These are phyloP conservation scores for Dissophora globulifera DNA, from an alignment of 192 early-diverging fungal species.

Conservation along the genomic window DNA sequence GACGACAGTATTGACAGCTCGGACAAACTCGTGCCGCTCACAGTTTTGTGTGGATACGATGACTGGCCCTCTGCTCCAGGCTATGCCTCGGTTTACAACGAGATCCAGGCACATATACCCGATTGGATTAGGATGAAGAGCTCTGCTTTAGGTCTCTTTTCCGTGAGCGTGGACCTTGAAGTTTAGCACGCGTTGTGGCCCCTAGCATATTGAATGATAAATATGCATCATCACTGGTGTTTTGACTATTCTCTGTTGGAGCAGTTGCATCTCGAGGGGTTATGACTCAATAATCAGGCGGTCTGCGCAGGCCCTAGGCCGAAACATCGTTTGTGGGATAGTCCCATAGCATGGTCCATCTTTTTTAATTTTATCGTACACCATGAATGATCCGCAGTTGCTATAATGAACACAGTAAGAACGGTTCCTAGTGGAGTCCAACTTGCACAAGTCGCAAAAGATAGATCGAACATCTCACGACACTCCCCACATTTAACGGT, in stretches of 20 bases:
- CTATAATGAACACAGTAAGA: too few species aligned
- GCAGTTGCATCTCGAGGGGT: too few species aligned
- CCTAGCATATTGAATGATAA: too few species aligned
- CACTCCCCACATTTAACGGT: conserved; percentile 75
- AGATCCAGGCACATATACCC: conserved; percentile 28
- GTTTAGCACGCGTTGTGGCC: too few species aligned
- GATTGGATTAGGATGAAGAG: conserved; percentile 27
- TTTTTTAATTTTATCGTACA: too few species aligned
- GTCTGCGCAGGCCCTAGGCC: too few species aligned
- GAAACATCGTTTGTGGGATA: too few species aligned
- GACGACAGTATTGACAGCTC: background rate
- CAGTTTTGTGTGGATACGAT: conserved; percentile 34
- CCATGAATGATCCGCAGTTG: conserved; percentile 35
- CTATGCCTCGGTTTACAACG: conserved; percentile 25
- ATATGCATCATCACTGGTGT: too few species aligned
- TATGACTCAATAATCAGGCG: too few species aligned
- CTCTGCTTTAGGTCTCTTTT: conserved; percentile 2
- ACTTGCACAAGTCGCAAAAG: conserved; percentile 33
- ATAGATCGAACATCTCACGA: conserved; percentile 43
- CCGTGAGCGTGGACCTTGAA: conserved; percentile 21
- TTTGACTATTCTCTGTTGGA: too few species aligned
- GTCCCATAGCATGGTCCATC: too few species aligned
- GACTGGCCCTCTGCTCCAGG: conserved; percentile 27
- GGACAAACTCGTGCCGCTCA: conserved; percentile 3
- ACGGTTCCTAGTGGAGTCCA: too few species aligned